Conservation (phyloP, 2,329 filamentous ascomycete genomes). For the Fusarium subglutinans region DNA sequence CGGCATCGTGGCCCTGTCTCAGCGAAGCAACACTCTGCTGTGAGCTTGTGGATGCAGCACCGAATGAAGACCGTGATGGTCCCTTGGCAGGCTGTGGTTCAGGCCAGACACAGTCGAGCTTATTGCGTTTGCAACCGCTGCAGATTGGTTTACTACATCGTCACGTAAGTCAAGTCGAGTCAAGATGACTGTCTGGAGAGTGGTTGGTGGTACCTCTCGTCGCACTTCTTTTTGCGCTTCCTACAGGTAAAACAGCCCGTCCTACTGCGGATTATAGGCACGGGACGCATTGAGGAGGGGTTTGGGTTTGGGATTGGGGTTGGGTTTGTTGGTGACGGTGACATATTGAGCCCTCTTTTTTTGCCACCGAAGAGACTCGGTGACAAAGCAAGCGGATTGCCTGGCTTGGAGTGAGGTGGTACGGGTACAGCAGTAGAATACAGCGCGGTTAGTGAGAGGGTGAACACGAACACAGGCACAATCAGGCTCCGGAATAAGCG, state of each 20-base stretch:
- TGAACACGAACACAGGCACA: neutral
- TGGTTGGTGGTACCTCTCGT: constrained; percentile 48
- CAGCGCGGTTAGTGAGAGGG: constrained; percentile 17
- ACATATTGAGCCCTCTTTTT: constrained; percentile 1
- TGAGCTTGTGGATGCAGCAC: constrained; percentile 17
- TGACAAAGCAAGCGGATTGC: neutral
- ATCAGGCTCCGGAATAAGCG: constrained; percentile 34
- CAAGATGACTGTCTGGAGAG: neutral
- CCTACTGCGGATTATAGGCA: constrained; percentile 50
- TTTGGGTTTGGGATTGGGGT: neutral
- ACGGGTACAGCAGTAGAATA: neutral
- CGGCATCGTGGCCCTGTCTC: constrained; percentile 11
- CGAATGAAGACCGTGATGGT: constrained; percentile 22
- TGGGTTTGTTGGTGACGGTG: constrained; percentile 4
- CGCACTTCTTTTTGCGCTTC: constrained; percentile 64
- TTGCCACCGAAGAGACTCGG: constrained; percentile 6
- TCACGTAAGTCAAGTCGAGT: constrained; percentile 6
- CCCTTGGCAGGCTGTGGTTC: constrained; percentile 23
- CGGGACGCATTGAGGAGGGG: constrained; percentile 41
- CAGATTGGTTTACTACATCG: constrained; percentile 57
- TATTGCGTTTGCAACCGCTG: constrained; percentile 62
- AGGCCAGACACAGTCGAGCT: constrained; percentile 63
- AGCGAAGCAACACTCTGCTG: constrained; percentile 14
- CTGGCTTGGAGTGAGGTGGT: neutral
- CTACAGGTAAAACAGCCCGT: constrained; percentile 60